Percentiles rank a stretch among this genome's conserved stretches.
phyloP scores from a whole-genome alignment of 176 grass and related monocot genomes.

The Ampelocalamus luodianensis region DNA sequence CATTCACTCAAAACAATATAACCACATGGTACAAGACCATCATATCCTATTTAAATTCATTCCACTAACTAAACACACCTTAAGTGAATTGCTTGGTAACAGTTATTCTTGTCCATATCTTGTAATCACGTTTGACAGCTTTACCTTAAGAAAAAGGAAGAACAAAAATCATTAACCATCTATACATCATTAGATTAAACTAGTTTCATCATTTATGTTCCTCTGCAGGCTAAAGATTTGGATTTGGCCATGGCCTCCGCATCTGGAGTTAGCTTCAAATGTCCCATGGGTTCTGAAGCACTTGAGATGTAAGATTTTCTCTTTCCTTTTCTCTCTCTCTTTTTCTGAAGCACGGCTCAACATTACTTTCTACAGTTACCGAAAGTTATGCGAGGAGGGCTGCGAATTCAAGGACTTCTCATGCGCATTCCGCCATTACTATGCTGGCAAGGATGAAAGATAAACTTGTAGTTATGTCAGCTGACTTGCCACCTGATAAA shows the following conservation, averaged over 20 bases:
- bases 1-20: too few relatives aligned
- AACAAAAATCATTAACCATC: neutral
- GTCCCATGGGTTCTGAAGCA: conserved; percentile 66
- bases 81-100: conserved; percentile 5
- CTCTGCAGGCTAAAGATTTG: conserved; percentile 81
- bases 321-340: too few relatives aligned
- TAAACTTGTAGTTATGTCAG: conserved; percentile 32
- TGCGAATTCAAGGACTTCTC: conserved; percentile 83
- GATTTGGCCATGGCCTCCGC: conserved; percentile 68
- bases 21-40: too few relatives aligned
- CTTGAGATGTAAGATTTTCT: conserved; percentile 57
- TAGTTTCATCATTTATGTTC: neutral
- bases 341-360: neutral
- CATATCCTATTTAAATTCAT: too few relatives aligned
- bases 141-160: neutral
- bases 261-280: conserved; percentile 55
- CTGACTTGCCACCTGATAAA: neutral
- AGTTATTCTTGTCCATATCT: conserved; percentile 5
- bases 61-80: too few relatives aligned
- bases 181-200: neutral
- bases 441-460: conserved; percentile 74
- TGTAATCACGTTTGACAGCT: neutral
- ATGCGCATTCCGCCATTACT: conserved; percentile 70
- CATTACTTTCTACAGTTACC: conserved; percentile 56
- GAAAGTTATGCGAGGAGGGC: conserved; percentile 65